Conservation (phyloP, 2,329 filamentous ascomycete species). For the Paracamarosporium sp. region DNA sequence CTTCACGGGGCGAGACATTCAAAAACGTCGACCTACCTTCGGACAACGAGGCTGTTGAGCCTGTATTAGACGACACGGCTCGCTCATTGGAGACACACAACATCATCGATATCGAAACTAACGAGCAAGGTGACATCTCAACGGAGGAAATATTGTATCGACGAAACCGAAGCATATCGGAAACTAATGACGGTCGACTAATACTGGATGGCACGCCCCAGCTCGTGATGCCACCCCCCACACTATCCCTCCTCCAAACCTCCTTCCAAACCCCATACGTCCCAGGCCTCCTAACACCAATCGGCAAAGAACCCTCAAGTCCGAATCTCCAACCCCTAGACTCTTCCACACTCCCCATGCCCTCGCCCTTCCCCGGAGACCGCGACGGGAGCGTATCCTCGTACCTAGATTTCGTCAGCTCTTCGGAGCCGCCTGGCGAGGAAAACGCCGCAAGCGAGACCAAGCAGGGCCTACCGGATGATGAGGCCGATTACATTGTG, state of each 20-base stretch:
- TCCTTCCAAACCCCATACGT: conserved; percentile 18
- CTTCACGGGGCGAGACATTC: background rate
- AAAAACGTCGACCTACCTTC: background rate
- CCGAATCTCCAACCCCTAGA: conserved; percentile 42
- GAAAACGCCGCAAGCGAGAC: background rate
- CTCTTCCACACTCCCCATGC: conserved; percentile 44
- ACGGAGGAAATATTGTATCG: background rate
- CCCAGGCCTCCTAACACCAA: conserved; percentile 34
- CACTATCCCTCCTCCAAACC: conserved; percentile 28
- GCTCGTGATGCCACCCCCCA: conserved; percentile 43
- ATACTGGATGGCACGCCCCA: conserved; percentile 10
- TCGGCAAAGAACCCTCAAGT: conserved; percentile 42
- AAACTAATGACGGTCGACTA: conserved; percentile 4
- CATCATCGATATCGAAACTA: background rate
- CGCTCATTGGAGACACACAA: background rate
- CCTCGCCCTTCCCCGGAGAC: conserved; percentile 46
- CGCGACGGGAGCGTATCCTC: conserved; percentile 27
- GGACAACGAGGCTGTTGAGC: background rate
- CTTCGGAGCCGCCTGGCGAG: conserved; percentile 4
- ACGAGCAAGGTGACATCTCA: background rate
- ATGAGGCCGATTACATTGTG: conserved; percentile 32
- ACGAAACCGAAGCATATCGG: conserved; percentile 6
- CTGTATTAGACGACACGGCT: background rate
- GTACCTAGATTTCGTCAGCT: conserved; percentile 33
- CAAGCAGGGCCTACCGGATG: conserved; percentile 16